These are phyloP conservation scores for Dissophora ornata DNA, from an alignment of 192 early-diverging fungal species.

Conservation along the genomic window DNA sequence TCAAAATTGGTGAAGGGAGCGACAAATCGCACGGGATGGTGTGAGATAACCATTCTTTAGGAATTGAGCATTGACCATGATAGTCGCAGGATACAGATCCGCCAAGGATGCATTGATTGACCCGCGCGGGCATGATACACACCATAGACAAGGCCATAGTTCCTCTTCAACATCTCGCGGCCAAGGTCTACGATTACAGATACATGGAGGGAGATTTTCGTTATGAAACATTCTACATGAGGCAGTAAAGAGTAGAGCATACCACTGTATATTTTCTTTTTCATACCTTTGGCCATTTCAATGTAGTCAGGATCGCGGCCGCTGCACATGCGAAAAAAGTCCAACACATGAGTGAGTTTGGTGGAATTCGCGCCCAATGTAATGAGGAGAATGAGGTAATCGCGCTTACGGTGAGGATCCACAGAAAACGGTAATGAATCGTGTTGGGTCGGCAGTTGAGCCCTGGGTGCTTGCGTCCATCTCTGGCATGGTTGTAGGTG, in stretches of 20 bases:
- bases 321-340: conserved; percentile 17
- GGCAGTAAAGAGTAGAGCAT: no score
- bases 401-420: conserved; percentile 43
- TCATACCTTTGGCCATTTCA: conserved; percentile 56
- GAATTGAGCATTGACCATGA: no score
- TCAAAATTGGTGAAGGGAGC: conserved; percentile 2
- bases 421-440: conserved; percentile 52
- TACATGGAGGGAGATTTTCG: background rate
- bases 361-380: background rate
- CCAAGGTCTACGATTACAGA: conserved; percentile 59
- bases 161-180: conserved; percentile 60
- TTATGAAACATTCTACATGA: no score
- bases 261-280: no score
- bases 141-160: conserved; percentile 77
- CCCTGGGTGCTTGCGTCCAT: background rate
- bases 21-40: no score
- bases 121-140: conserved; percentile 20
- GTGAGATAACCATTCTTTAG: no score
- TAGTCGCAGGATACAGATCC: no score
- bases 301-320: conserved; percentile 57
- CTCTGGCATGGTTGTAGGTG: conserved; percentile 28
- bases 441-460: conserved; percentile 15
- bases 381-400: background rate
- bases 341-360: background rate
- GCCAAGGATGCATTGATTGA: no score